Percentiles rank a stretch among this genome's conserved stretches.
Conservation (phyloP, 306 rosid species). For the Hippophae rhamnoides region DNA sequence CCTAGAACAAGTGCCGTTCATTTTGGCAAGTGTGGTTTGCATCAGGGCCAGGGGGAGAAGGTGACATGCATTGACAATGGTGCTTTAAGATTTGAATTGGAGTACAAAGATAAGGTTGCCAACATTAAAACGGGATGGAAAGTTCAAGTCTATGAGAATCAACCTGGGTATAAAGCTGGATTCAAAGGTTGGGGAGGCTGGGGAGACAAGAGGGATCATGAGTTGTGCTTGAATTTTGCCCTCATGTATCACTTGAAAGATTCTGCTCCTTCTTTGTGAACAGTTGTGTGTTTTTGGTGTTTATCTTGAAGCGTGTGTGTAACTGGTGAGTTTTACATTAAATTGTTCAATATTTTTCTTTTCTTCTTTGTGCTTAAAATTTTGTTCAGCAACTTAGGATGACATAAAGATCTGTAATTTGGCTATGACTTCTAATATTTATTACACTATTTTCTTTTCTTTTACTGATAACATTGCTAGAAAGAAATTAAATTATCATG, state of each 20-base stretch:
- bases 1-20: constrained; percentile 87
- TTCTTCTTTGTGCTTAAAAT: too few species aligned
- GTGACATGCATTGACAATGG: constrained; percentile 73
- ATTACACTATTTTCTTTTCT: neutral
- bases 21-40: constrained; percentile 92
- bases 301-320: constrained; percentile 5
- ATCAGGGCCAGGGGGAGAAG: constrained; percentile 81
- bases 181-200: constrained; percentile 99
- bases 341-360: constrained; percentile 13
- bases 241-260: constrained; percentile 42
- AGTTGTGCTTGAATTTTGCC: constrained; percentile 68
- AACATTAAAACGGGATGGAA: constrained; percentile 66
- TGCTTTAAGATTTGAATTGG: constrained; percentile 38
- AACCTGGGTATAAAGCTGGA: constrained; percentile 87
- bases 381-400: neutral
- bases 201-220: constrained; percentile 83
- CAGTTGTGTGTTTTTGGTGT: constrained; percentile 10
- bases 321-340: constrained; percentile 20
- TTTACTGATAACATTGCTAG: neutral
- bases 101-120: constrained; percentile 47
- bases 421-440: constrained; percentile 1
- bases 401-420: neutral
- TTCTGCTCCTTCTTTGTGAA: constrained; percentile 23
- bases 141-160: constrained; percentile 43
- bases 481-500: neutral